phyloP scores from a whole-genome alignment of 2,329 filamentous ascomycete genomes.

The Stagonosporopsis tanaceti region DNA sequence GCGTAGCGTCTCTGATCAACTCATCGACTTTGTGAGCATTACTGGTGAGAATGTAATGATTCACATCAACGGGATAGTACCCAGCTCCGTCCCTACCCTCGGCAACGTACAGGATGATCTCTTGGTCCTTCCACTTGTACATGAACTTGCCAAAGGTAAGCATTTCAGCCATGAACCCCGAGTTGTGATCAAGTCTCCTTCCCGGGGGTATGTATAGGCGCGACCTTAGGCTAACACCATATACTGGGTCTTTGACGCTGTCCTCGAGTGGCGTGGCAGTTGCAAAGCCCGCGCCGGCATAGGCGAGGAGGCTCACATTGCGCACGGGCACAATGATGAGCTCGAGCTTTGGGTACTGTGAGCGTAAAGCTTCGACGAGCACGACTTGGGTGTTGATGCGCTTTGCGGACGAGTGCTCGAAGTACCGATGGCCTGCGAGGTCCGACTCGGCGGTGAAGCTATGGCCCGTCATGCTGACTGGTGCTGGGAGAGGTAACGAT shows the following conservation, averaged over 20 bases:
- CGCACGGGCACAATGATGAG: conserved; percentile 50
- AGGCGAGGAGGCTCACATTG: conserved; percentile 51
- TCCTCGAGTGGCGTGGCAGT: conserved; percentile 53
- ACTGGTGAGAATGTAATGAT: conserved; percentile 56
- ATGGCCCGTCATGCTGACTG: conserved; percentile 37
- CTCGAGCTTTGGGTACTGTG: conserved; percentile 56
- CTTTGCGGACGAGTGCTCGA: conserved; percentile 54
- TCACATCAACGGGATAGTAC: conserved; percentile 44
- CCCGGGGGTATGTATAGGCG: conserved; percentile 50
- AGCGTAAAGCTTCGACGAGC: conserved; percentile 54
- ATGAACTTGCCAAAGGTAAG: conserved; percentile 57
- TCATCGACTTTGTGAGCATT: conserved; percentile 53
- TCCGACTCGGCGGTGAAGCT: conserved; percentile 42
- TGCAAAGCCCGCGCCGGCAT: conserved; percentile 54
- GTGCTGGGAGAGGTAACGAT: conserved; percentile 1
- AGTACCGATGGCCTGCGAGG: conserved; percentile 51
- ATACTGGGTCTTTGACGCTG: conserved; percentile 48
- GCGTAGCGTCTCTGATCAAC: conserved; percentile 63
- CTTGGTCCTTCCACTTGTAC: conserved; percentile 55
- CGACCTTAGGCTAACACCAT: conserved; percentile 46
- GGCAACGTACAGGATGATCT: conserved; percentile 54
- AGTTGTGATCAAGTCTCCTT: conserved; percentile 47
- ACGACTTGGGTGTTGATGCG: conserved; percentile 56
- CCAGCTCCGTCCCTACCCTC: conserved; percentile 51
- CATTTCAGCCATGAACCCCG: conserved; percentile 48